These are phyloP conservation scores for Cadophora gregata DNA, from an alignment of 2,329 filamentous ascomycete genomes.

Conservation along the genomic window DNA sequence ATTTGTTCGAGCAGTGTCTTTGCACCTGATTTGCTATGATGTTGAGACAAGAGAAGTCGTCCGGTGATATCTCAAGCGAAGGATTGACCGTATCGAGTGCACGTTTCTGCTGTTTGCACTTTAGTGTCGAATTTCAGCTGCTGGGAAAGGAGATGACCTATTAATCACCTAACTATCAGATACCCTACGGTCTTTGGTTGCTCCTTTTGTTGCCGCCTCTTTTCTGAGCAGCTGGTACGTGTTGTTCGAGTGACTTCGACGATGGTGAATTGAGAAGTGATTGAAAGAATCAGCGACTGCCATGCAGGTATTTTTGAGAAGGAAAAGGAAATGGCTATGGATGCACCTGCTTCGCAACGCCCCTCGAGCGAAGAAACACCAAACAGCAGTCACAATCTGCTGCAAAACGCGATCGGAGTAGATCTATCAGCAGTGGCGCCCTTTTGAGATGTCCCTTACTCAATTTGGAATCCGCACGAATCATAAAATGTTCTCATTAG, in stretches of 20 bases:
- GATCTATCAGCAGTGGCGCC: neutral
- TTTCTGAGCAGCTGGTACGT: conserved; percentile 9
- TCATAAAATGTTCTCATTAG: conserved; percentile 8
- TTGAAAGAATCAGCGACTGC: neutral
- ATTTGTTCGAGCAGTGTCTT: too few relatives aligned
- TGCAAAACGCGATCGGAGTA: neutral
- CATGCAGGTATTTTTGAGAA: neutral
- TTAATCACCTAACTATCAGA: neutral
- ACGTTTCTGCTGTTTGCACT: too few relatives aligned
- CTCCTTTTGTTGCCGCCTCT: neutral
- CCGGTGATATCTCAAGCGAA: too few relatives aligned
- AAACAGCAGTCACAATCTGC: neutral
- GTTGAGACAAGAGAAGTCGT: too few relatives aligned
- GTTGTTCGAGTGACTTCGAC: neutral
- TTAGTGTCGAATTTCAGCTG: neutral
- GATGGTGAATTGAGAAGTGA: conserved; percentile 11
- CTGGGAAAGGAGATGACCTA: neutral
- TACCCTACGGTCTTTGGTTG: neutral
- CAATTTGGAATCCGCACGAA: neutral
- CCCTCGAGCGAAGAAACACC: neutral
- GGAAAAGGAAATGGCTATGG: neutral
- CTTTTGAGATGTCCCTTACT: neutral
- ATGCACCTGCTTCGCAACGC: neutral
- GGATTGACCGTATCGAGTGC: too few relatives aligned
- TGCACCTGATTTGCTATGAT: too few relatives aligned